Conservation (phyloP, 2,329 filamentous ascomycete genomes). For the Tolypocladium cylindrosporum region DNA sequence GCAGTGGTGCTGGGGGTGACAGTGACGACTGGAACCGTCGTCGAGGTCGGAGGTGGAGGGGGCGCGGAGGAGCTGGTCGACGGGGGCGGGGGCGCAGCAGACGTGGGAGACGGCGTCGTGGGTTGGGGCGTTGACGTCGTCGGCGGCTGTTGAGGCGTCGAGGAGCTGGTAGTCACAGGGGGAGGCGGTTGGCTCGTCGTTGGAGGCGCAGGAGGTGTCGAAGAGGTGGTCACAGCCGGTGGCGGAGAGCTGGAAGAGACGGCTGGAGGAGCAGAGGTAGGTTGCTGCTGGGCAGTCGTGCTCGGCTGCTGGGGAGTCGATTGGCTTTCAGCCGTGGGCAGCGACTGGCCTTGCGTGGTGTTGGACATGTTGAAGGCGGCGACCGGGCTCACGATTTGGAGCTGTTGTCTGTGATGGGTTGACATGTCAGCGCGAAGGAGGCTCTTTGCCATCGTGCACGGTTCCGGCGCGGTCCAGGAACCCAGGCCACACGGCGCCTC, state of each 20-base stretch:
- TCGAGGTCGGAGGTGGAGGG: background rate
- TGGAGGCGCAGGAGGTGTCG: conserved; percentile 2
- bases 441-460: background rate
- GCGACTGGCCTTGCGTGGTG: background rate
- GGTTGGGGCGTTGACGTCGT: conserved; percentile 2
- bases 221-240: conserved; percentile 2
- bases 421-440: background rate
- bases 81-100: background rate
- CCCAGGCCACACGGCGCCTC: background rate
- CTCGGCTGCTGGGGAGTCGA: conserved; percentile 3
- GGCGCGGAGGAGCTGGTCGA: conserved; percentile 9
- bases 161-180: conserved; percentile 1
- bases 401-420: background rate
- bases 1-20: conserved; percentile 10
- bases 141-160: background rate
- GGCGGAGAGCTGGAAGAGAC: background rate
- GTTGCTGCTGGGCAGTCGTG: conserved; percentile 1
- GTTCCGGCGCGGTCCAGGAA: background rate
- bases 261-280: conserved; percentile 2
- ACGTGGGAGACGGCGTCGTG: conserved; percentile 6
- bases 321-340: background rate
- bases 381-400: background rate
- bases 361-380: background rate
- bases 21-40: conserved; percentile 12
- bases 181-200: conserved; percentile 2